Evolutionary conservation across 495 filamentous ascomycete species (phyloP).

Genomic region (Usnea hakonensis): DNA sequence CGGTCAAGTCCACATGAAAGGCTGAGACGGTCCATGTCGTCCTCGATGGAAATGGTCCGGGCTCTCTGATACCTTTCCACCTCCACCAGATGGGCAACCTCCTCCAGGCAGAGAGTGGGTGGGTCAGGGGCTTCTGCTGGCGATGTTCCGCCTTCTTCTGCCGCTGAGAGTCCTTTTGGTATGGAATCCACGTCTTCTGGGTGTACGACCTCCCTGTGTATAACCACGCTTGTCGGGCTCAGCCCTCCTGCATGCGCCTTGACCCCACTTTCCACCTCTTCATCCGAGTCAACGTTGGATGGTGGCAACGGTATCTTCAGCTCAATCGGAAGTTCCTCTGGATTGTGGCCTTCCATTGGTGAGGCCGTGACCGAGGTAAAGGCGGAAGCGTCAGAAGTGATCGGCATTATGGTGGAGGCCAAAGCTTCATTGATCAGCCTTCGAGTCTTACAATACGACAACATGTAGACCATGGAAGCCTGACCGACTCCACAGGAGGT

Average conservation of each 20-base stretch:
- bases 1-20: slow-evolving; percentile 17
- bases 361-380: slow-evolving; percentile 21
- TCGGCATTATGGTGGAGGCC: slow-evolving; percentile 24
- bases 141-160: background rate
- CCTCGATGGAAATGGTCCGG: slow-evolving; percentile 2
- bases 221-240: background rate
- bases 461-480: background rate
- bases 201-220: slow-evolving; percentile 2
- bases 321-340: slow-evolving; percentile 18
- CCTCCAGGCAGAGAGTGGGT: slow-evolving; percentile 7
- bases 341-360: slow-evolving; percentile 15
- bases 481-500: background rate
- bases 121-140: background rate
- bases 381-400: slow-evolving; percentile 22
- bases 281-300: slow-evolving; percentile 16
- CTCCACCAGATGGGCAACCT: slow-evolving; percentile 15
- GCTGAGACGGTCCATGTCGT: slow-evolving; percentile 12
- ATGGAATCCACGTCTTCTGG: background rate
- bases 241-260: background rate
- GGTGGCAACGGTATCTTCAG: slow-evolving; percentile 22
- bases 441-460: background rate
- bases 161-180: background rate
- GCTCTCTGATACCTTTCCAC: slow-evolving; percentile 13
- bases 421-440: slow-evolving; percentile 21
- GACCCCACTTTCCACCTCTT: slow-evolving; percentile 3